Percentiles rank a stretch among this genome's conserved stretches.
Evolutionary conservation across 495 filamentous ascomycete species (phyloP).

Genomic region (Xylaria sp.): DNA sequence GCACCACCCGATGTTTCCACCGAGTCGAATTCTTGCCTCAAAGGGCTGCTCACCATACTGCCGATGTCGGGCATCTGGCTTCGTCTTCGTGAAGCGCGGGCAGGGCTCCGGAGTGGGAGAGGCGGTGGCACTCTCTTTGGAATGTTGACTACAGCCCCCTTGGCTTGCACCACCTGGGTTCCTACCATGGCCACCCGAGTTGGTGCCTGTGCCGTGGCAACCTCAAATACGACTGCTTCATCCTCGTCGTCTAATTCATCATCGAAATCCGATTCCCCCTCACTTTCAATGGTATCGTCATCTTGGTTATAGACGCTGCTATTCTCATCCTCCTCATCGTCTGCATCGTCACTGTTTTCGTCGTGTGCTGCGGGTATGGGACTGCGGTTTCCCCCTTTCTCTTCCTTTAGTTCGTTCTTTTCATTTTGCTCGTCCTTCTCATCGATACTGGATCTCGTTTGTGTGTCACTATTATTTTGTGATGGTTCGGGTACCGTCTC

Average conservation of each 20-base stretch:
- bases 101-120: constrained; percentile 68
- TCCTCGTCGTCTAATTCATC: constrained; percentile 56
- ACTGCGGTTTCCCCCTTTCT: constrained; percentile 38
- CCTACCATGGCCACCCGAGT: constrained; percentile 60
- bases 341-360: constrained; percentile 11
- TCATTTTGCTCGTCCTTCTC: constrained; percentile 36
- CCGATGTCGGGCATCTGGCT: constrained; percentile 41
- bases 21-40: constrained; percentile 40
- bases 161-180: constrained; percentile 51
- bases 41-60: constrained; percentile 38
- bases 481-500: neutral
- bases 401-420: constrained; percentile 43
- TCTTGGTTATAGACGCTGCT: constrained; percentile 42
- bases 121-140: constrained; percentile 72
- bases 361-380: constrained; percentile 25
- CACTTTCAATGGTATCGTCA: constrained; percentile 53
- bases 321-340: constrained; percentile 43
- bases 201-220: constrained; percentile 55
- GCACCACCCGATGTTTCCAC: constrained; percentile 31
- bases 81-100: constrained; percentile 50
- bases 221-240: constrained; percentile 60
- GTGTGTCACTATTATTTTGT: constrained; percentile 15
- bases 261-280: constrained; percentile 51
- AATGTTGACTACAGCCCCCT: constrained; percentile 73
- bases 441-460: constrained; percentile 32